Conservation (phyloP, 2,329 filamentous ascomycete species). For the Aspergillus texensis region DNA sequence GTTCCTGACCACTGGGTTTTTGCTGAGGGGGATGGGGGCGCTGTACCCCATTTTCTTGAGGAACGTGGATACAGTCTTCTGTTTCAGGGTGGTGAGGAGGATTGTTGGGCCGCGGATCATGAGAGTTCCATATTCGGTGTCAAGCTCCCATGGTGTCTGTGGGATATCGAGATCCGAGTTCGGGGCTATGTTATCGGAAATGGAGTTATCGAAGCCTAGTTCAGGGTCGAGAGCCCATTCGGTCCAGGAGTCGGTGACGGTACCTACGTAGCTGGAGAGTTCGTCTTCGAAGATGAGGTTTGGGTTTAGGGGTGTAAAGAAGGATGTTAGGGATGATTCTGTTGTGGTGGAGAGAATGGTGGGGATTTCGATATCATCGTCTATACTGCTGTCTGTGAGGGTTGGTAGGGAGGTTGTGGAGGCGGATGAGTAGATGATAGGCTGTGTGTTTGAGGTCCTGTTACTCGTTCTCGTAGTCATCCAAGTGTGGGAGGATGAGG, state of each 20-base stretch:
- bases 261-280: neutral
- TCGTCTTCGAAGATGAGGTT: neutral
- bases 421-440: too few species aligned
- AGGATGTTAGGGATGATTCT: neutral
- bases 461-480: too few species aligned
- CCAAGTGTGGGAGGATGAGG: too few species aligned
- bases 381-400: too few species aligned
- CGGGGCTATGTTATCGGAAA: neutral
- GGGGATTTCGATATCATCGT: neutral
- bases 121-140: neutral
- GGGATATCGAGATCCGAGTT: neutral
- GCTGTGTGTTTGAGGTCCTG: too few species aligned
- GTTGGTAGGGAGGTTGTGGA: too few species aligned
- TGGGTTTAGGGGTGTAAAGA: neutral
- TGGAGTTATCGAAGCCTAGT: neutral
- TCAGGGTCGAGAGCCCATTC: neutral
- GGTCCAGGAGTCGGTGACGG: neutral
- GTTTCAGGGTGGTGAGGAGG: neutral
- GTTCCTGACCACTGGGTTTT: neutral
- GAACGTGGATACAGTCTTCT: neutral
- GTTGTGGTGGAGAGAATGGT: neutral
- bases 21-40: neutral
- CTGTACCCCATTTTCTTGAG: too few species aligned
- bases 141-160: too few species aligned
- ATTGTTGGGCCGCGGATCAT: neutral